phyloP scores from a whole-genome alignment of 805 yeast species.

The Clavispora fructus region DNA sequence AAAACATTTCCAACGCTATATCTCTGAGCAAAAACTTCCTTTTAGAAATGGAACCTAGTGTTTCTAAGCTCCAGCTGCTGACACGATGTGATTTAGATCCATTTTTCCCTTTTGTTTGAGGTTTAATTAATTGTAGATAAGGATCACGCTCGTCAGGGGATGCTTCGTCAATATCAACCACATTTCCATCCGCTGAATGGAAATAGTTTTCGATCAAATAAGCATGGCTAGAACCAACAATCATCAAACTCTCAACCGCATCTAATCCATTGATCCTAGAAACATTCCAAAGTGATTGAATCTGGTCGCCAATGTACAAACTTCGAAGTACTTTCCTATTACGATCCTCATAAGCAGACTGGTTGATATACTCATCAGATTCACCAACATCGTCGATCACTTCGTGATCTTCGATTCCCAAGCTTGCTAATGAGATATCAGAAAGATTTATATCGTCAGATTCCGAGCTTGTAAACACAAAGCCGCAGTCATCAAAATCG shows the following conservation, averaged over 20 bases:
- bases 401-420: slow-evolving; percentile 20
- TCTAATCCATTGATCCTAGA: slow-evolving; percentile 74
- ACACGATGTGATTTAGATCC: slow-evolving; percentile 39
- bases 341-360: slow-evolving; percentile 48
- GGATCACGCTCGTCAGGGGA: slow-evolving; percentile 61
- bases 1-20: slow-evolving; percentile 74
- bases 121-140: slow-evolving; percentile 58
- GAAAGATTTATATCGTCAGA: slow-evolving; percentile 25
- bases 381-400: slow-evolving; percentile 15
- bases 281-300: slow-evolving; percentile 69
- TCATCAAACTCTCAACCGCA: slow-evolving; percentile 68
- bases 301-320: slow-evolving; percentile 63
- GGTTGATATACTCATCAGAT: slow-evolving; percentile 4
- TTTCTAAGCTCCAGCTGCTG: slow-evolving; percentile 55
- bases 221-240: slow-evolving; percentile 58
- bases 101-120: slow-evolving; percentile 32
- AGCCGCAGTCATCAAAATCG: slow-evolving; percentile 11
- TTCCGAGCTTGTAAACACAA: slow-evolving; percentile 14
- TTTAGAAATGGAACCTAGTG: slow-evolving; percentile 61
- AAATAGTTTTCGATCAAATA: slow-evolving; percentile 71
- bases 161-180: slow-evolving; percentile 64
- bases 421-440: slow-evolving; percentile 7
- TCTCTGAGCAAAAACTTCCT: slow-evolving; percentile 74
- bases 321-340: slow-evolving; percentile 71
- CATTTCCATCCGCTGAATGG: slow-evolving; percentile 44